These are phyloP conservation scores for Picea glauca DNA, from an alignment of 75 land plant species.

Conservation along the genomic window DNA sequence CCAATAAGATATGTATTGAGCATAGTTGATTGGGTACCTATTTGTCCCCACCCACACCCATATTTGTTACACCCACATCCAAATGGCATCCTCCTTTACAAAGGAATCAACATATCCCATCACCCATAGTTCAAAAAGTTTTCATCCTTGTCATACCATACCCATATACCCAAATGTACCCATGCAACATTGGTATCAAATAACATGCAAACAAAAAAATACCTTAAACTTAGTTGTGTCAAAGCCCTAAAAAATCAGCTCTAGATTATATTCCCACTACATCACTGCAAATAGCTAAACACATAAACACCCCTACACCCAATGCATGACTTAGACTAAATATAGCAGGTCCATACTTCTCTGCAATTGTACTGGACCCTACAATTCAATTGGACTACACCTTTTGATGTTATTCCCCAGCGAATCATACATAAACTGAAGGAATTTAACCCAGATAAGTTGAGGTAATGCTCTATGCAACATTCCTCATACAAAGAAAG, in stretches of 20 bases:
- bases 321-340: background rate
- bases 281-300: background rate
- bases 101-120: no score
- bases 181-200: background rate
- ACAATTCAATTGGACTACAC: background rate
- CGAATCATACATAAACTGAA: no score
- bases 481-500: no score
- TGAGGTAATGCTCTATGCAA: no score
- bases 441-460: no score
- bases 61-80: no score
- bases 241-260: background rate
- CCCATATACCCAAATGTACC: background rate
- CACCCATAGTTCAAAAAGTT: background rate
- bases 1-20: background rate
- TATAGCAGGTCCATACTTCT: background rate
- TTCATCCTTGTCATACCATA: background rate
- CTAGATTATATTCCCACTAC: background rate
- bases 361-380: background rate
- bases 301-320: background rate
- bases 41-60: no score
- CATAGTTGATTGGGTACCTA: no score
- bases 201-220: no score
- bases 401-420: no score
- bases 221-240: background rate
- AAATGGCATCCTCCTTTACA: no score